Evolutionary conservation across 768 basidiomycete genomes (phyloP).

Genomic region (Mycena polygramma): DNA sequence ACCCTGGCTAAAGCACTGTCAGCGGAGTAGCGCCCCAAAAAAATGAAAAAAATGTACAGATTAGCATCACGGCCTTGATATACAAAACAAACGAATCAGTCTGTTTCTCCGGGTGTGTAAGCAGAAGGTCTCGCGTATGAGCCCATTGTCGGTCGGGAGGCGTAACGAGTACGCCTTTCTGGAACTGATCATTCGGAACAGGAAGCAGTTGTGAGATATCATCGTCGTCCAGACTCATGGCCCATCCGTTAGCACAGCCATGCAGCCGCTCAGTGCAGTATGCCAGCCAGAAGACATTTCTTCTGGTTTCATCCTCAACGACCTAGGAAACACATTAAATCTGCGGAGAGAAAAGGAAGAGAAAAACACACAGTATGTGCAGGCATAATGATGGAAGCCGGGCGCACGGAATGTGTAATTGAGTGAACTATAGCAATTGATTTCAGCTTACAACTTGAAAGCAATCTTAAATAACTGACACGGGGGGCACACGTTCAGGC

Average conservation of each 20-base stretch:
- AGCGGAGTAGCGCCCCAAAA: background rate
- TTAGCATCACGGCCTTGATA: slow-evolving; percentile 75
- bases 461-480: slow-evolving; percentile 40
- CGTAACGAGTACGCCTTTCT: slow-evolving; percentile 69
- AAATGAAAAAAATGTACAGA: slow-evolving; percentile 55
- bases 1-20: slow-evolving; percentile 40
- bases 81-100: slow-evolving; percentile 81
- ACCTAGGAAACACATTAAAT: slow-evolving; percentile 15
- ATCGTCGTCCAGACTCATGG: slow-evolving; percentile 77
- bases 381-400: slow-evolving; percentile 70
- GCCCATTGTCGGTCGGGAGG: slow-evolving; percentile 76
- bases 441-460: background rate
- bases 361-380: slow-evolving; percentile 59
- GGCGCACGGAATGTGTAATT: slow-evolving; percentile 68
- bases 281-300: slow-evolving; percentile 82
- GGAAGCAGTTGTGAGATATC: slow-evolving; percentile 82
- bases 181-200: slow-evolving; percentile 57
- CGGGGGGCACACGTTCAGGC: slow-evolving; percentile 75
- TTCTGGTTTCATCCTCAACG: slow-evolving; percentile 77
- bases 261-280: slow-evolving; percentile 78
- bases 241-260: slow-evolving; percentile 79
- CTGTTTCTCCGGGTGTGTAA: slow-evolving; percentile 69
- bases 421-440: slow-evolving; percentile 56
- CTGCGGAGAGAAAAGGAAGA: background rate
- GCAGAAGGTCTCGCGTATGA: slow-evolving; percentile 70